Conservation (phyloP, 1,284 basidiomycete species). For the Porodaedalea pini region DNA sequence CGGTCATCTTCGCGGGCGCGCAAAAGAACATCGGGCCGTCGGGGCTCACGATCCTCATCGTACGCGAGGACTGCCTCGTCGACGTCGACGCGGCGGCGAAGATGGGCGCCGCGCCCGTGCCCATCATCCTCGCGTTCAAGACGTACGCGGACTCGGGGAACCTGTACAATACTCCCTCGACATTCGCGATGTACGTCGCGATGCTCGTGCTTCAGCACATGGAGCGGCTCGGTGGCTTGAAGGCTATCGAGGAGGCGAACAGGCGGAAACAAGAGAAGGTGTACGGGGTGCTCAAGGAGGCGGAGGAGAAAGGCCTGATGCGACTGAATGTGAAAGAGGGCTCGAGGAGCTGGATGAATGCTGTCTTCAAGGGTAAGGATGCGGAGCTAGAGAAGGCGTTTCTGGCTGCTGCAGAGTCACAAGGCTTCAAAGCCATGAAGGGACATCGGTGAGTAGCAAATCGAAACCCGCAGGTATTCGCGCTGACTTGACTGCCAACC, state of each 20-base stretch:
- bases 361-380: conserved; percentile 74
- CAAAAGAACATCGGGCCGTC: conserved; percentile 99
- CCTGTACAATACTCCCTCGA: conserved; percentile 94
- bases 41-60: conserved; percentile 90
- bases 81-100: conserved; percentile 78
- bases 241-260: conserved; percentile 67
- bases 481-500: not conserved
- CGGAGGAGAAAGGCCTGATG: conserved; percentile 67
- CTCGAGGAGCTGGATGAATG: conserved; percentile 90
- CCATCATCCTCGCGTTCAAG: conserved; percentile 83
- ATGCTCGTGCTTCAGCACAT: conserved; percentile 83
- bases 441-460: conserved; percentile 74
- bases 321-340: conserved; percentile 65
- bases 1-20: conserved; percentile 95
- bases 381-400: conserved; percentile 62
- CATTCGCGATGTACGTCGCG: conserved; percentile 89
- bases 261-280: conserved; percentile 70
- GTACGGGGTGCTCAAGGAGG: conserved; percentile 69
- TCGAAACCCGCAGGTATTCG: not conserved
- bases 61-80: conserved; percentile 88
- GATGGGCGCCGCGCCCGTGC: conserved; percentile 74
- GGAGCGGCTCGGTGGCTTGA: conserved; percentile 65
- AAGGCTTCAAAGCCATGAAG: conserved; percentile 81
- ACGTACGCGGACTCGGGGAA: conserved; percentile 76
- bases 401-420: conserved; percentile 72